These are phyloP conservation scores for Barnettozyma californica DNA, from an alignment of 805 yeast species.

Conservation along the genomic window DNA sequence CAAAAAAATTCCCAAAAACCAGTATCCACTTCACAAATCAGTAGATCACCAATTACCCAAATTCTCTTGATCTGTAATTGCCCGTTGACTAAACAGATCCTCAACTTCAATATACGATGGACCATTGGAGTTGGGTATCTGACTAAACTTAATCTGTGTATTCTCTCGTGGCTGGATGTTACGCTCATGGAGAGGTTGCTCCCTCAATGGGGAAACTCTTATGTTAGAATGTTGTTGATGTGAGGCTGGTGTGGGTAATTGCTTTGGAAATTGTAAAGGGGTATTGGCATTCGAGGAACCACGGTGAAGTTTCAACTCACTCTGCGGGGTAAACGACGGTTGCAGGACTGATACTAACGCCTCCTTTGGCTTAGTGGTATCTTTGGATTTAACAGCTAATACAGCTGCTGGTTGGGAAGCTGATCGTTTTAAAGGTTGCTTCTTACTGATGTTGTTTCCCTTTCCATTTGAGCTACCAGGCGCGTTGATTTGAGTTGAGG, in stretches of 20 bases:
- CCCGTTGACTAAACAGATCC: conserved; percentile 10
- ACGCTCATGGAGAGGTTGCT: neutral
- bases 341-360: neutral
- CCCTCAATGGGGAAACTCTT: neutral
- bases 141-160: neutral
- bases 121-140: neutral
- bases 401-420: conserved; percentile 22
- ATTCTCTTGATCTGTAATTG: conserved; percentile 9
- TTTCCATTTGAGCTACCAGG: neutral
- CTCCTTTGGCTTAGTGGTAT: neutral
- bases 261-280: neutral
- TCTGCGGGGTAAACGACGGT: neutral
- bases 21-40: neutral
- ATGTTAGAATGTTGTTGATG: neutral
- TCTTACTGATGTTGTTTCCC: conserved; percentile 11
- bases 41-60: neutral
- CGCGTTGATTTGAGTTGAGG: conserved; percentile 15
- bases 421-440: conserved; percentile 20
- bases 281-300: neutral
- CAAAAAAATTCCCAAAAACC: neutral
- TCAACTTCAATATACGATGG: conserved; percentile 5
- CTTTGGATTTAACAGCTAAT: conserved; percentile 4
- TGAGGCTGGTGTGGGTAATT: neutral
- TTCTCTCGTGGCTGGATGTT: neutral
- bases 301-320: neutral